phyloP scores from a whole-genome alignment of 768 basidiomycete genomes.

The Boletus rex-veris region DNA sequence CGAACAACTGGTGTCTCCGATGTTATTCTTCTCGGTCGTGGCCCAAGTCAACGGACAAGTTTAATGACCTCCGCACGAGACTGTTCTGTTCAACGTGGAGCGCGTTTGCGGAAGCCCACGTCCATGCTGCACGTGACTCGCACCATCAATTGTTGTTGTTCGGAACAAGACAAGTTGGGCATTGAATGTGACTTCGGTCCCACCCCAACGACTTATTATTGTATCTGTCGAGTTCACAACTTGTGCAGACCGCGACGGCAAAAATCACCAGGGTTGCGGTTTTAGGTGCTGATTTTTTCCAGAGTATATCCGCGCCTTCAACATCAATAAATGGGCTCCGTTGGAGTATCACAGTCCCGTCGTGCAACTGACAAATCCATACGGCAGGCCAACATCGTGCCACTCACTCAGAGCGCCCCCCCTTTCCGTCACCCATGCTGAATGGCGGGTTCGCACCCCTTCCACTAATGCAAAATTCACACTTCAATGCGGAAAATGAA shows the following conservation, averaged over 20 bases:
- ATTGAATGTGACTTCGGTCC: too few species aligned
- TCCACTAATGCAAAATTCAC: neutral
- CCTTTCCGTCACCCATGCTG: neutral
- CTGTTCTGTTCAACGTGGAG: conserved; percentile 8
- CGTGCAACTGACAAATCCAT: too few species aligned
- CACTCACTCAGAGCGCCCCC: neutral
- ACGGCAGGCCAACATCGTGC: too few species aligned
- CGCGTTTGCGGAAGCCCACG: neutral
- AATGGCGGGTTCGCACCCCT: too few species aligned
- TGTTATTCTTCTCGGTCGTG: neutral
- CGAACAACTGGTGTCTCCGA: neutral
- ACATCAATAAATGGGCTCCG: too few species aligned
- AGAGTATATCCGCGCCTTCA: too few species aligned
- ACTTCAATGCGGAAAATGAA: neutral
- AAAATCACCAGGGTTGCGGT: too few species aligned
- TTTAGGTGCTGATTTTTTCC: neutral
- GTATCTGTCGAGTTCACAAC: neutral
- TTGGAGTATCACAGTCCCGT: too few species aligned
- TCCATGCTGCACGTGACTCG: conserved; percentile 13
- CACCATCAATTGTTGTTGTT: too few species aligned
- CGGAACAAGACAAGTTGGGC: too few species aligned
- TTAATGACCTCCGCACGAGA: neutral
- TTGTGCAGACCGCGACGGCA: too few species aligned
- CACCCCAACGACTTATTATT: too few species aligned
- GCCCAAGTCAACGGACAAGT: neutral